Percentiles rank a stretch among this genome's conserved stretches.
phyloP scores from a whole-genome alignment of 495 filamentous ascomycete species.

The Cercophora sp. region DNA sequence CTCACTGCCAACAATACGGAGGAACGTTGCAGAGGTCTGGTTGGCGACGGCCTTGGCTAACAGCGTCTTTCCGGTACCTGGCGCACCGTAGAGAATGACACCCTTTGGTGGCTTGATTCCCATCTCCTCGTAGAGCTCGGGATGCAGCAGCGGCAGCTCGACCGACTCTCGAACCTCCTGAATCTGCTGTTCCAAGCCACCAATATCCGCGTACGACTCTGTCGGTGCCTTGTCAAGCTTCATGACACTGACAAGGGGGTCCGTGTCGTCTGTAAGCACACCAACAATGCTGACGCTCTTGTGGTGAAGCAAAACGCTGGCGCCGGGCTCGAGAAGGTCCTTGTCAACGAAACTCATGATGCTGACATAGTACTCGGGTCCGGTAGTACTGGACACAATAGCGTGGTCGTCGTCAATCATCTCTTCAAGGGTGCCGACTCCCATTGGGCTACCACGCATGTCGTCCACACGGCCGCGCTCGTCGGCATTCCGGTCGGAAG shows the following conservation, averaged over 20 bases:
- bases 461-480: conserved; percentile 96
- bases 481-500: conserved; percentile 77
- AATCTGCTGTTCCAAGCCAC: conserved; percentile 90
- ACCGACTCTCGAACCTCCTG: conserved; percentile 98
- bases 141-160: conserved; percentile 91
- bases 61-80: conserved; percentile 95
- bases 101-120: conserved; percentile 99
- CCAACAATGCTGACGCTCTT: conserved; percentile 98
- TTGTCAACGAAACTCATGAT: conserved; percentile 99
- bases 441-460: conserved; percentile 98
- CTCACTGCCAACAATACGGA: conserved; percentile 96
- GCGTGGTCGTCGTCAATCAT: conserved; percentile 99
- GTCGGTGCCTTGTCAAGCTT: conserved; percentile 99
- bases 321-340: conserved; percentile 93
- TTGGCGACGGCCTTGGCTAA: conserved; percentile 98
- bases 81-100: conserved; percentile 97
- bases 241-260: conserved; percentile 97
- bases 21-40: conserved; percentile 95
- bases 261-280: conserved; percentile 93
- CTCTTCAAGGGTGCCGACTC: conserved; percentile 95
- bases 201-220: conserved; percentile 98
- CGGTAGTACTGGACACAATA: conserved; percentile 95
- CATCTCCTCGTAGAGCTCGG: conserved; percentile 99
- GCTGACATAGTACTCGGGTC: conserved; percentile 98
- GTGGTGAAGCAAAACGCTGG: conserved; percentile 93